phyloP scores from a whole-genome alignment of 2,329 filamentous ascomycete species.

The Ceratocystiopsis sp. region DNA sequence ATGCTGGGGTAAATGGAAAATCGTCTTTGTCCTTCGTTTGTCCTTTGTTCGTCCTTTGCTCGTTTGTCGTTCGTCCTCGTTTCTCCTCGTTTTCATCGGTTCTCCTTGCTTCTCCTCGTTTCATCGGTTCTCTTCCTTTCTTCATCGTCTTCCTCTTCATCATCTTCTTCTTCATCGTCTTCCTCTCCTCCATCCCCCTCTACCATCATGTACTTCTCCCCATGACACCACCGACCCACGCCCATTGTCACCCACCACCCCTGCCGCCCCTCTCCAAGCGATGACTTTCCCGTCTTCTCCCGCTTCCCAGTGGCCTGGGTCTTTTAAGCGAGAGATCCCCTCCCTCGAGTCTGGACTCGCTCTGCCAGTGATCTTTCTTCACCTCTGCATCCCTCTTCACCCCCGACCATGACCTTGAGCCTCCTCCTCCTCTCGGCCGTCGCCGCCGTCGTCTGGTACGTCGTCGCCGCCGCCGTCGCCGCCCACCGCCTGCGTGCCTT shows the following conservation, averaged over 20 bases:
- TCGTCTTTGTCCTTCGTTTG: background rate
- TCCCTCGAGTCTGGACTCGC: no score
- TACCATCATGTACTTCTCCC: no score
- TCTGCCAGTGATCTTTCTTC: background rate
- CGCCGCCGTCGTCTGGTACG: slow-evolving; percentile 4
- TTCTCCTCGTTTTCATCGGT: no score
- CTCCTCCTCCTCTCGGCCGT: background rate
- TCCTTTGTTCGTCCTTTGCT: background rate
- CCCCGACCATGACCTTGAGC: slow-evolving; percentile 1
- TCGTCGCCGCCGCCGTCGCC: slow-evolving; percentile 6
- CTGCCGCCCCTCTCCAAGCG: background rate
- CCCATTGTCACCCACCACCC: background rate
- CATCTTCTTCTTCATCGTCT: background rate
- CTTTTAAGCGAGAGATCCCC: no score
- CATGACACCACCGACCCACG: background rate
- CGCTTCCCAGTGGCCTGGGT: no score
- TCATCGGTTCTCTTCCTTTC: background rate
- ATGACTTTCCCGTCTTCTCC: background rate
- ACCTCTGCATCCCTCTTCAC: background rate
- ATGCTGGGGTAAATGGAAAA: no score
- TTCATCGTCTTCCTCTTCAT: background rate
- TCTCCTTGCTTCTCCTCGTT: background rate
- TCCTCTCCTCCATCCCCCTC: background rate
- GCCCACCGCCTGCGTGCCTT: slow-evolving; percentile 13
- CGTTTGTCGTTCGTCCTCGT: no score